phyloP scores from a whole-genome alignment of 2,329 filamentous ascomycete genomes.

The Ascochyta lentis region DNA sequence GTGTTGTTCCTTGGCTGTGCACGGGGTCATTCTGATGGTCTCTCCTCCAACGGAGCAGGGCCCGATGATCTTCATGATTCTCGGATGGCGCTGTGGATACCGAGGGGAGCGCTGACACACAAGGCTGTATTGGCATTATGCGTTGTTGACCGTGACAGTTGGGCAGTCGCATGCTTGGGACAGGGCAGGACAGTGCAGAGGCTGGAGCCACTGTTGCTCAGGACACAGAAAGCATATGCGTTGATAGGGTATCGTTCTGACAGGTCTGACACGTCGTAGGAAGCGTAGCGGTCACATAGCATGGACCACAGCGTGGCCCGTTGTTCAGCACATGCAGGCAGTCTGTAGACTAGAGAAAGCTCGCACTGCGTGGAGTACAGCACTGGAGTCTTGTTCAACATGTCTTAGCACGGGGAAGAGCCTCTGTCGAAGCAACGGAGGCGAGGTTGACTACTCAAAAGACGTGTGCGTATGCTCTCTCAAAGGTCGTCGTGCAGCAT shows the following conservation, averaged over 20 bases:
- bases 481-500: neutral
- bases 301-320: neutral
- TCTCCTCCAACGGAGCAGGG: neutral
- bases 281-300: neutral
- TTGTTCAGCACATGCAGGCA: neutral
- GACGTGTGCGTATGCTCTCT: neutral
- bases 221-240: neutral
- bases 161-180: neutral
- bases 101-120: neutral
- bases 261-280: neutral
- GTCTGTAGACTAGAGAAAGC: neutral
- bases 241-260: neutral
- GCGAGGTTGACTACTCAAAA: neutral
- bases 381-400: neutral
- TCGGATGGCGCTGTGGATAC: constrained; percentile 11
- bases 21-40: neutral
- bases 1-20: neutral
- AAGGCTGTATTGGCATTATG: constrained; percentile 5
- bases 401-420: neutral
- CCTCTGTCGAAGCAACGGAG: neutral
- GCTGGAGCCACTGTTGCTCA: neutral
- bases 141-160: neutral
- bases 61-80: constrained; percentile 9
- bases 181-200: neutral
- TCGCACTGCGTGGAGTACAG: neutral